phyloP scores from a whole-genome alignment of 345 rosid genomes.

The Salix caprea region DNA sequence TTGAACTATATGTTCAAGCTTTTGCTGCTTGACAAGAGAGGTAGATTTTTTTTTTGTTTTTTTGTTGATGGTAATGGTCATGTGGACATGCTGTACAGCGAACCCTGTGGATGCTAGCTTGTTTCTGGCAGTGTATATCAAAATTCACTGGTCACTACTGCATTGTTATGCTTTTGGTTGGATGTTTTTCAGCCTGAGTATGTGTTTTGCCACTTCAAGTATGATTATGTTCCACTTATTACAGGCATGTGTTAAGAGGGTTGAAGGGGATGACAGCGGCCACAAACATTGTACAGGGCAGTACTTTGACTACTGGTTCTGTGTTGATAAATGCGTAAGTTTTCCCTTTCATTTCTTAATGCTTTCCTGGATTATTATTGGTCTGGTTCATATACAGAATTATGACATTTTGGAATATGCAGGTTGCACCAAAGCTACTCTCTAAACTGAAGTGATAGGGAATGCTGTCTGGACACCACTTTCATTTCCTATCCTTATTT shows the following conservation, averaged over 20 bases:
- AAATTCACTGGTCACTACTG: not conserved
- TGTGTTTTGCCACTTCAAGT: not conserved
- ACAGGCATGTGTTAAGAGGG: conserved; percentile 88
- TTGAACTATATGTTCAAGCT: not conserved
- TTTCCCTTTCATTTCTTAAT: not conserved
- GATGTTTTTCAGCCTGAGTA: not conserved
- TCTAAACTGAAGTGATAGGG: conserved; percentile 23
- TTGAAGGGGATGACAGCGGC: conserved; percentile 72
- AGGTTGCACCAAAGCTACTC: conserved; percentile 38
- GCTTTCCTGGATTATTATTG: not conserved
- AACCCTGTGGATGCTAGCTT: not conserved
- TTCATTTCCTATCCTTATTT: not conserved
- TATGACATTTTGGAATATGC: conserved; percentile 11
- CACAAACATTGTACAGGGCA: conserved; percentile 66
- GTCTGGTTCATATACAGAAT: not conserved
- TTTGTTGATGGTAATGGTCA: not conserved
- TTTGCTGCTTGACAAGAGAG: not conserved
- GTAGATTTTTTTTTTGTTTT: too few species aligned
- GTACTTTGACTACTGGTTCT: conserved; percentile 21
- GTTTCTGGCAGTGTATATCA: not conserved
- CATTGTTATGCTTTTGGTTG: not conserved
- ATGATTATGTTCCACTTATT: not conserved
- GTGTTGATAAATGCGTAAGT: conserved; percentile 23
- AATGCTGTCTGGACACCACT: not conserved
- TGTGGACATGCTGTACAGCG: not conserved